Conservation (phyloP, 257 asterid genomes). For the Buddleja alternifolia region DNA sequence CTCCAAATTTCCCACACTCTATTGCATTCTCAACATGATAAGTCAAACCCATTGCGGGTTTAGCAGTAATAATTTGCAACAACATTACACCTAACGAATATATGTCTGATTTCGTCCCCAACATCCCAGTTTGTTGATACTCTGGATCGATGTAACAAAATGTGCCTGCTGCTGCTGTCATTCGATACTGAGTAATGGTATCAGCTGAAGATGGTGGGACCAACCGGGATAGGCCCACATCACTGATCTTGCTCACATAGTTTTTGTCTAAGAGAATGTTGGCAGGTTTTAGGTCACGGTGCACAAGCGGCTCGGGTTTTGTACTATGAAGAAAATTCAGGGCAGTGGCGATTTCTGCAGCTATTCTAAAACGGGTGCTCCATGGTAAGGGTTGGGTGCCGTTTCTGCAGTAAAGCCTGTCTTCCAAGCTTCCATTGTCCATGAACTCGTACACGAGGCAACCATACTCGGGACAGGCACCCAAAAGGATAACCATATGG, state of each 20-base stretch:
- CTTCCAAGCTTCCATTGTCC: slow-evolving; percentile 90
- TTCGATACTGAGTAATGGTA: slow-evolving; percentile 61
- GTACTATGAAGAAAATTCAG: slow-evolving; percentile 84
- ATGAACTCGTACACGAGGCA: slow-evolving; percentile 92
- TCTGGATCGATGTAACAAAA: slow-evolving; percentile 97
- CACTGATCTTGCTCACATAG: slow-evolving; percentile 83
- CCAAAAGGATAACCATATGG: slow-evolving; percentile 87
- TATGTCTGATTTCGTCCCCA: slow-evolving; percentile 81
- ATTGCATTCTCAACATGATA: slow-evolving; percentile 67
- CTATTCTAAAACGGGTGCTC: slow-evolving; percentile 72
- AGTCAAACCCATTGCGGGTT: slow-evolving; percentile 75
- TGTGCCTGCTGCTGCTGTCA: slow-evolving; percentile 98
- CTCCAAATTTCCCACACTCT: slow-evolving; percentile 54
- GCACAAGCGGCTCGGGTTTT: slow-evolving; percentile 90
- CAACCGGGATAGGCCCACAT: slow-evolving; percentile 83
- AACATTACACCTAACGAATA: slow-evolving; percentile 75
- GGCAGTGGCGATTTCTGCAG: slow-evolving; percentile 89
- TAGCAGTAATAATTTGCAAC: slow-evolving; percentile 77
- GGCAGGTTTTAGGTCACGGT: slow-evolving; percentile 94
- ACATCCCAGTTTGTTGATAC: slow-evolving; percentile 88
- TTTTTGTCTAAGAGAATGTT: slow-evolving; percentile 79
- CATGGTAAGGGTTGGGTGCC: slow-evolving; percentile 63
- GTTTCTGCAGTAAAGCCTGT: slow-evolving; percentile 59
- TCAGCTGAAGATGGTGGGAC: slow-evolving; percentile 71
- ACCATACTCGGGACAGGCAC: slow-evolving; percentile 95